Conservation (phyloP, 805 yeast genomes). For the Yamadazyma ubonensis region DNA sequence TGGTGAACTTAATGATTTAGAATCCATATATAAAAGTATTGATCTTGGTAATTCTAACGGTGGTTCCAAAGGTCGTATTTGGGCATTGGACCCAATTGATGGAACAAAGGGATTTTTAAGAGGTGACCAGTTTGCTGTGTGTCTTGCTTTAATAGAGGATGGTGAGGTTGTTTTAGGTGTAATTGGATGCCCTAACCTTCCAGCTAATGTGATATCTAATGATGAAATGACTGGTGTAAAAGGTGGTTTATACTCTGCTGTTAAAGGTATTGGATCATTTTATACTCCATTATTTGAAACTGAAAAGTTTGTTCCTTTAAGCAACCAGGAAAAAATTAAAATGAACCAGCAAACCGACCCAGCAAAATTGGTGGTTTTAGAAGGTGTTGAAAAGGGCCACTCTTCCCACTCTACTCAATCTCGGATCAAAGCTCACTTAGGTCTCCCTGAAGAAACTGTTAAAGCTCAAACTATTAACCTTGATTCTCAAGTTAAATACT, state of each 20-base stretch:
- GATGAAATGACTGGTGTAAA: slow-evolving; percentile 33
- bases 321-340: slow-evolving; percentile 37
- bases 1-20: slow-evolving; percentile 44
- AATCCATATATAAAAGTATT: slow-evolving; percentile 60
- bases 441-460: slow-evolving; percentile 49
- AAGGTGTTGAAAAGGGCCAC: slow-evolving; percentile 94
- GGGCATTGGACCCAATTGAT: slow-evolving; percentile 98
- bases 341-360: slow-evolving; percentile 53
- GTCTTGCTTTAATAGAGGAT: slow-evolving; percentile 84
- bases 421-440: slow-evolving; percentile 61
- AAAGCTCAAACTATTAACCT: slow-evolving; percentile 66
- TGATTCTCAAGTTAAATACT: slow-evolving; percentile 96
- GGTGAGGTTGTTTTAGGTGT: slow-evolving; percentile 87
- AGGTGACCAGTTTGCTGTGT: slow-evolving; percentile 96
- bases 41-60: slow-evolving; percentile 82
- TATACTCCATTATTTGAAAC: slow-evolving; percentile 42
- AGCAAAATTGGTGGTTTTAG: slow-evolving; percentile 65
- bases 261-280: slow-evolving; percentile 65
- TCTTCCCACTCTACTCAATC: slow-evolving; percentile 88
- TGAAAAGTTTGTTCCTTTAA: slow-evolving; percentile 34
- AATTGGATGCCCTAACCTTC: slow-evolving; percentile 93
- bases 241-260: slow-evolving; percentile 79
- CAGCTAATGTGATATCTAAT: slow-evolving; percentile 45
- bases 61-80: slow-evolving; percentile 75
- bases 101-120: slow-evolving; percentile 96